Evolutionary conservation across 2,329 filamentous ascomycete genomes (phyloP).

Genomic region (Exophiala viscosa): DNA sequence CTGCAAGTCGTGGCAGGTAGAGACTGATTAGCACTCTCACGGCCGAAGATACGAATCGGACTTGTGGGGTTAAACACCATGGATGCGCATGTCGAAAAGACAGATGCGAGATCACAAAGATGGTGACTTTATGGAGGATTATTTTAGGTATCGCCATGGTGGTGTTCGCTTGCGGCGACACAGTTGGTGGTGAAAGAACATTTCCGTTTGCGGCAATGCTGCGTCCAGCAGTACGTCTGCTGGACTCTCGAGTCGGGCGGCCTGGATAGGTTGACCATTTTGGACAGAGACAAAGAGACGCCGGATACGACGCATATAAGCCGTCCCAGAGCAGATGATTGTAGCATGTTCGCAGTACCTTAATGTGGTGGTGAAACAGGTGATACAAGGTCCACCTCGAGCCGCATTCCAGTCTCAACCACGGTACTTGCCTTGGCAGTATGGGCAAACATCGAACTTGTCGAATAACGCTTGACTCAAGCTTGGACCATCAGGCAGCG

Average conservation of each 20-base stretch:
- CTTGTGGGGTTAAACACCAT: slow-evolving; percentile 21
- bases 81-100: background rate
- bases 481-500: slow-evolving; percentile 22
- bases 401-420: slow-evolving; percentile 26
- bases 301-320: background rate
- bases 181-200: slow-evolving; percentile 18
- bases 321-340: background rate
- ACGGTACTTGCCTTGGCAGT: slow-evolving; percentile 29
- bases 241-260: background rate
- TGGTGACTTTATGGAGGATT: slow-evolving; percentile 3
- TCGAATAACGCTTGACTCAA: slow-evolving; percentile 26
- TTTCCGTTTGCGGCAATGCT: slow-evolving; percentile 24
- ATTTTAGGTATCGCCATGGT: slow-evolving; percentile 20
- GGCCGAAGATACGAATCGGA: slow-evolving; percentile 18
- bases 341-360: slow-evolving; percentile 16
- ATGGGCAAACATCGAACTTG: slow-evolving; percentile 28
- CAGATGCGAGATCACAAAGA: slow-evolving; percentile 1
- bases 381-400: slow-evolving; percentile 22
- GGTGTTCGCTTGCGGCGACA: slow-evolving; percentile 13
- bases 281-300: slow-evolving; percentile 15
- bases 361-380: slow-evolving; percentile 21
- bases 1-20: background rate
- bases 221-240: slow-evolving; percentile 3
- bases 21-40: slow-evolving; percentile 8
- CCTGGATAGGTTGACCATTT: slow-evolving; percentile 14